Base-by-base conservation (phyloP, 164 flowering plant genomes). In the Magnolia changhungtana region DNA sequence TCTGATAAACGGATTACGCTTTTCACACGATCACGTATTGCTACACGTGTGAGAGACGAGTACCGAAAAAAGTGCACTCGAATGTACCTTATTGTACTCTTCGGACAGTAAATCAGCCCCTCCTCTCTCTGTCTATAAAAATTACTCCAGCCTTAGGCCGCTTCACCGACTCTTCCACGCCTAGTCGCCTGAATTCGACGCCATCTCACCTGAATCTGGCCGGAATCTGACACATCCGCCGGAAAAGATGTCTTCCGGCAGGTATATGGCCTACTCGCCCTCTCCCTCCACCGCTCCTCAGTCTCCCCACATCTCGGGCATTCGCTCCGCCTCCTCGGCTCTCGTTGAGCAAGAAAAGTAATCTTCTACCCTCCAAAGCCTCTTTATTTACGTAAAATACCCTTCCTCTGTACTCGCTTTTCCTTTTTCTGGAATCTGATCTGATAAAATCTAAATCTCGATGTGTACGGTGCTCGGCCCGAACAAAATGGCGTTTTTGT, bases 221-320 rank as follows among this genome's bases (percentile, higher is more conserved):
- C 74, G 68, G 79, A 79, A 77, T 85, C 83, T 70, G 78, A 81
- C 69, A 50, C 73, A 7, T 50, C 50, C 59, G 80, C 83, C 82
- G 83, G 82, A 72, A 74, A 78, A 70, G 18, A 88, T 89, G 89
- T 82, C 88, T 77, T 89, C 93, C 81, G 95, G 93, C 49, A 88
- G 97, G 79, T 95, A 87, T 76, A 95, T 95, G 99, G 88, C 96
- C 3, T 95, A 89, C 86, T 92, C 99, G 4, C 98, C 98, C 0
- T 95, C 98, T 23, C 97, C 93, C 4, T 91, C 98, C 27, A 86
- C 84, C 18, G 91, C 93, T 0, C 92, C 96, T 75, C 93, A 86
- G 83, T 92, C 98, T n/a, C 97, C 94, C 16, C 94, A 91, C 83
- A 78, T 91, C 81, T 77, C 90, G 55, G 88, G 88, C 66, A 87